Conservation (phyloP, 805 yeast genomes). For the Pichia manshurica region DNA sequence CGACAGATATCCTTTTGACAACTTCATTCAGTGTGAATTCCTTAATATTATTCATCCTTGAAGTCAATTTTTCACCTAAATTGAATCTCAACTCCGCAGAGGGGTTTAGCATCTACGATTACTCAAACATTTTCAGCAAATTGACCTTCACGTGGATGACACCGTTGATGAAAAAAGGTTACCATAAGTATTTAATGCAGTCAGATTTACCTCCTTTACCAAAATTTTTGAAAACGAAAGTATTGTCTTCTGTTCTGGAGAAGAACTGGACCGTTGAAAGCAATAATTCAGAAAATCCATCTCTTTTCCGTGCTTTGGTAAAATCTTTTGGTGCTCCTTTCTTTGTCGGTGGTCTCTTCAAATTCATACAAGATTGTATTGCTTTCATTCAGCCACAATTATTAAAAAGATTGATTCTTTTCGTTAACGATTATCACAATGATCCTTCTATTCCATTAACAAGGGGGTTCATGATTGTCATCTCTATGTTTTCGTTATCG, state of each 20-base stretch:
- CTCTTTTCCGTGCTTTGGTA: conserved; percentile 43
- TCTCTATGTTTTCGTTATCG: conserved; percentile 69
- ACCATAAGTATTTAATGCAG: conserved; percentile 37
- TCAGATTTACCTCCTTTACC: conserved; percentile 81
- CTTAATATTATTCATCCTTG: conserved; percentile 39
- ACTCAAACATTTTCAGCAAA: conserved; percentile 46
- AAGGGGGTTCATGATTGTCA: conserved; percentile 69
- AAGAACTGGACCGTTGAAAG: conserved; percentile 57
- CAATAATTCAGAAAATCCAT: conserved; percentile 26
- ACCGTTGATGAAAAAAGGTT: conserved; percentile 50
- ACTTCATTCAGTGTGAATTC: conserved; percentile 32
- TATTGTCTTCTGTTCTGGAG: conserved; percentile 45
- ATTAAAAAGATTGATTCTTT: conserved; percentile 57
- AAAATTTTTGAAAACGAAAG: conserved; percentile 49
- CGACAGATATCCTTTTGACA: conserved; percentile 28
- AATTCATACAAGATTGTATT: conserved; percentile 66
- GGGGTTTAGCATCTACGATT: conserved; percentile 39
- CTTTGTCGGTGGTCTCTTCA: conserved; percentile 64
- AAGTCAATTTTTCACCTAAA: conserved; percentile 36
- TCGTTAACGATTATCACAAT: conserved; percentile 46
- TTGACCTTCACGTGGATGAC: conserved; percentile 58
- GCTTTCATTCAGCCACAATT: conserved; percentile 88
- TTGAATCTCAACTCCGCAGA: conserved; percentile 29
- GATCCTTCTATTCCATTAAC: conserved; percentile 53
- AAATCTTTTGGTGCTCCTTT: conserved; percentile 73